These are phyloP conservation scores for Calvatia gigantea DNA, from an alignment of 768 basidiomycete species.

Conservation along the genomic window DNA sequence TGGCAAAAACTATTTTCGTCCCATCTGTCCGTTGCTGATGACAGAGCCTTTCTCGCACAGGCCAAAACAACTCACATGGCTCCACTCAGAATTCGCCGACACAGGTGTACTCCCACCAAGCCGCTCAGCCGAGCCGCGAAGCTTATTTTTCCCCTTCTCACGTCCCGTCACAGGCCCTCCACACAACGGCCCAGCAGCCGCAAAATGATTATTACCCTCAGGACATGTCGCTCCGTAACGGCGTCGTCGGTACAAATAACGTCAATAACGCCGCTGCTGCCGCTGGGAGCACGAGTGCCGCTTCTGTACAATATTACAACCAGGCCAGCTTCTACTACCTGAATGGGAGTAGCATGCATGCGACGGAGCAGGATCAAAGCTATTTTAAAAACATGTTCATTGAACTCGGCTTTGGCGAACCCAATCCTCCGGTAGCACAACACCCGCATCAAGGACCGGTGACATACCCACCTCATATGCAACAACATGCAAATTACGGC, in stretches of 20 bases:
- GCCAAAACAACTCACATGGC: slow-evolving; percentile 20
- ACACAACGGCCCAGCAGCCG: slow-evolving; percentile 24
- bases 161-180: slow-evolving; percentile 34
- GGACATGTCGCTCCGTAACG: slow-evolving; percentile 10
- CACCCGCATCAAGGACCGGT: slow-evolving; percentile 23
- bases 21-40: not conserved
- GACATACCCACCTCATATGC: slow-evolving; percentile 29
- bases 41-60: slow-evolving; percentile 13
- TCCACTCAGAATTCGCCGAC: slow-evolving; percentile 24
- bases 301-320: slow-evolving; percentile 11
- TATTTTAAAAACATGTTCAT: slow-evolving; percentile 77
- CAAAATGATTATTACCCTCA: slow-evolving; percentile 20
- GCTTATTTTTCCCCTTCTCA: slow-evolving; percentile 40
- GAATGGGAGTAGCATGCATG: slow-evolving; percentile 32
- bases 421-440: slow-evolving; percentile 11
- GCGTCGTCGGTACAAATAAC: not conserved
- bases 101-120: slow-evolving; percentile 34
- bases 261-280: not conserved
- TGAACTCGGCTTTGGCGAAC: slow-evolving; percentile 65
- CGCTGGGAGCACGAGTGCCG: slow-evolving; percentile 9
- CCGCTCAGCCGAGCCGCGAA: slow-evolving; percentile 23
- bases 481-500: slow-evolving; percentile 11
- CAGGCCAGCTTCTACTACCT: slow-evolving; percentile 27
- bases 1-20: slow-evolving; percentile 11
- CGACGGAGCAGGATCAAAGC: slow-evolving; percentile 58